phyloP scores from a whole-genome alignment of 2,329 filamentous ascomycete species.

The Polytolypa hystricis region DNA sequence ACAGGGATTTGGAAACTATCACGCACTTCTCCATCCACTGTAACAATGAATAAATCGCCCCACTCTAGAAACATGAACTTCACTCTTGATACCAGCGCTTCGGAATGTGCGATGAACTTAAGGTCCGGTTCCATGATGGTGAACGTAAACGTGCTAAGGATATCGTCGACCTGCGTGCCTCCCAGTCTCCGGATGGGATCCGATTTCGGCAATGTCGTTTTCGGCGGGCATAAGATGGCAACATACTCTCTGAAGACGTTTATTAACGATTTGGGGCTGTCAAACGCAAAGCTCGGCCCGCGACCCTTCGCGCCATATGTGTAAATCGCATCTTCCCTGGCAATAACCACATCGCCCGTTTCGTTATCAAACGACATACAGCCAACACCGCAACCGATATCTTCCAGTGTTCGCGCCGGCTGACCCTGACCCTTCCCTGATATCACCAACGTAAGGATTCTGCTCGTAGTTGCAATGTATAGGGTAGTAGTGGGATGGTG shows the following conservation, averaged over 20 bases:
- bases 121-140: slow-evolving; percentile 85
- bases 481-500: slow-evolving; percentile 58
- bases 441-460: slow-evolving; percentile 76
- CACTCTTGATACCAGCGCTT: slow-evolving; percentile 70
- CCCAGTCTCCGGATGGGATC: slow-evolving; percentile 64
- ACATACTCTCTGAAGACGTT: slow-evolving; percentile 75
- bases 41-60: slow-evolving; percentile 85
- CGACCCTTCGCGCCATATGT: slow-evolving; percentile 79
- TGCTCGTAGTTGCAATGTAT: slow-evolving; percentile 82
- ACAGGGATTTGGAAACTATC: background rate
- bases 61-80: slow-evolving; percentile 74
- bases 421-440: slow-evolving; percentile 83
- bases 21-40: slow-evolving; percentile 76
- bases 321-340: slow-evolving; percentile 88
- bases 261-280: slow-evolving; percentile 77
- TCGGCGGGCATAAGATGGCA: slow-evolving; percentile 71
- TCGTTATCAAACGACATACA: slow-evolving; percentile 83
- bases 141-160: slow-evolving; percentile 81
- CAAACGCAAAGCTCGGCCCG: slow-evolving; percentile 80
- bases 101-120: slow-evolving; percentile 79
- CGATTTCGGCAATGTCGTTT: slow-evolving; percentile 42
- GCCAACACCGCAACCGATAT: slow-evolving; percentile 79
- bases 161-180: slow-evolving; percentile 57
- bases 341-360: slow-evolving; percentile 80
- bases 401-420: slow-evolving; percentile 77